phyloP scores from a whole-genome alignment of 176 grass and related monocot genomes.

The Avena sativa region DNA sequence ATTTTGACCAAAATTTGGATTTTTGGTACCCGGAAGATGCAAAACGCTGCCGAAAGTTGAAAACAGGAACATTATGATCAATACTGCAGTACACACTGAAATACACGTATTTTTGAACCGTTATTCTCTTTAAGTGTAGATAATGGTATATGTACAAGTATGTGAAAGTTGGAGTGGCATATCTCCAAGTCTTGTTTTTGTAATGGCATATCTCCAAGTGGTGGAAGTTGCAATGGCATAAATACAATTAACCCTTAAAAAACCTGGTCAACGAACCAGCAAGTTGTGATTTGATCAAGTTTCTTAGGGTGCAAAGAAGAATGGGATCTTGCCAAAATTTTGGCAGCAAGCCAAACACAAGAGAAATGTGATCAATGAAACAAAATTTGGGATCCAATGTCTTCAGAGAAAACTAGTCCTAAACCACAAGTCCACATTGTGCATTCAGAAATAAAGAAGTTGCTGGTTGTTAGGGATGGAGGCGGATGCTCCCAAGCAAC shows the following conservation, averaged over 20 bases:
- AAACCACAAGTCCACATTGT: neutral
- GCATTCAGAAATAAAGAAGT: slow-evolving; percentile 21
- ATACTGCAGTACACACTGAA: too few species aligned
- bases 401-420: slow-evolving; percentile 1
- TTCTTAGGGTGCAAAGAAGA: slow-evolving; percentile 11
- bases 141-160: too few species aligned
- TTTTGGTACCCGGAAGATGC: too few species aligned
- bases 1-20: too few species aligned
- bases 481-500: neutral
- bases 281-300: neutral
- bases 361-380: neutral
- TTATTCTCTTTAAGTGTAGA: too few species aligned
- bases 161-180: too few species aligned
- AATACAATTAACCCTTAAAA: neutral
- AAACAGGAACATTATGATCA: too few species aligned
- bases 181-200: too few species aligned
- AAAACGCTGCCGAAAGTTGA: too few species aligned
- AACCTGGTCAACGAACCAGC: neutral
- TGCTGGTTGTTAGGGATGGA: neutral
- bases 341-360: slow-evolving; percentile 8
- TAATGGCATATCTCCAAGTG: too few species aligned
- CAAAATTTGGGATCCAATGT: neutral
- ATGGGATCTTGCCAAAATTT: neutral
- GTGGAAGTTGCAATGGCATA: too few species aligned
- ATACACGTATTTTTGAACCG: too few species aligned